These are phyloP conservation scores for Graphiopsis chlorocephala DNA, from an alignment of 2,329 filamentous ascomycete genomes.

Conservation along the genomic window DNA sequence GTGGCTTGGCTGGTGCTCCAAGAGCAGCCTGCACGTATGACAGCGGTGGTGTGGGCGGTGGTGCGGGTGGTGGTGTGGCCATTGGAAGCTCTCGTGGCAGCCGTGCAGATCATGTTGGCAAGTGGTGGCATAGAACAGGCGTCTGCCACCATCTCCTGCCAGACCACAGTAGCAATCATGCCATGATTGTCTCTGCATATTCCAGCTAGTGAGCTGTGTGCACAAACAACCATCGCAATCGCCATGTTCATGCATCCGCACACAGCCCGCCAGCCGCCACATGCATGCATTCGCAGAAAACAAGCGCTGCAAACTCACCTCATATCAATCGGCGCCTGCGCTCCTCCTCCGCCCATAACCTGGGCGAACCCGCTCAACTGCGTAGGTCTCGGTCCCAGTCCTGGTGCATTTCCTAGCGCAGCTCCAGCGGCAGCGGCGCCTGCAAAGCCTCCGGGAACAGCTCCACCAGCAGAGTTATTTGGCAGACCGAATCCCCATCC, in stretches of 20 bases:
- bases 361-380: slow-evolving; percentile 36
- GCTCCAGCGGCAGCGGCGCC: slow-evolving; percentile 15
- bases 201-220: background rate
- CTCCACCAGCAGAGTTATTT: slow-evolving; percentile 41
- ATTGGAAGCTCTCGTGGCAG: background rate
- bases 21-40: background rate
- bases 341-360: slow-evolving; percentile 34
- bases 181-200: background rate
- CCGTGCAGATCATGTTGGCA: background rate
- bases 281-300: background rate
- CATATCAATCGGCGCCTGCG: slow-evolving; percentile 35
- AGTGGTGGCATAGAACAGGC: background rate
- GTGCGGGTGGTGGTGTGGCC: background rate
- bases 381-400: slow-evolving; percentile 25
- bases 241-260: background rate
- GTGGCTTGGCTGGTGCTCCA: background rate
- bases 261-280: background rate
- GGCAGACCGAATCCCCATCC: slow-evolving; percentile 59
- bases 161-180: background rate
- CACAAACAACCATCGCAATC: background rate
- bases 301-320: slow-evolving; percentile 29
- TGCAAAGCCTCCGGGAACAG: slow-evolving; percentile 16
- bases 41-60: too few species aligned
- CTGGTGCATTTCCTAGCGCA: slow-evolving; percentile 8
- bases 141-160: background rate